phyloP scores from a whole-genome alignment of 2,329 filamentous ascomycete genomes.

The Scleromitrula shiraiana region DNA sequence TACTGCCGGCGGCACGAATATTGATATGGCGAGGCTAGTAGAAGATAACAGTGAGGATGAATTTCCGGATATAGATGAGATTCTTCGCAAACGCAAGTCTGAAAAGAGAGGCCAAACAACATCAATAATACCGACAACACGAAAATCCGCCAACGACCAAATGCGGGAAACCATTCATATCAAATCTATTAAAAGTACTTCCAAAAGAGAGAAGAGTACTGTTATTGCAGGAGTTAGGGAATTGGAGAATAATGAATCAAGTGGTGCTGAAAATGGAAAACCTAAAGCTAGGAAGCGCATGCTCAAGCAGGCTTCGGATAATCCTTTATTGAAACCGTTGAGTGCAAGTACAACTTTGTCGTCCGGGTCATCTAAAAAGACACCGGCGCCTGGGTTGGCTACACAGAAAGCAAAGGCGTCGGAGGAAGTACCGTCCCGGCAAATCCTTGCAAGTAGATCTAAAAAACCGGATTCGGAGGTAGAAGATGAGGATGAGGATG shows the following conservation, averaged over 20 bases:
- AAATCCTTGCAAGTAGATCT: background rate
- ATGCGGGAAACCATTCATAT: background rate
- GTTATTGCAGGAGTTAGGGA: background rate
- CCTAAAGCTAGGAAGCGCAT: conserved; percentile 20
- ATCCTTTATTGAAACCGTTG: conserved; percentile 21
- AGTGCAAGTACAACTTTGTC: background rate
- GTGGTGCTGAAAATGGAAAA: conserved; percentile 2
- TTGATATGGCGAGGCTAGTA: conserved; percentile 16
- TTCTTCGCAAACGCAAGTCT: conserved; percentile 5
- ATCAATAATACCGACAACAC: background rate
- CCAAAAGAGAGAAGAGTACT: background rate
- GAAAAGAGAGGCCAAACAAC: background rate
- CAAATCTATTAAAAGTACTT: background rate
- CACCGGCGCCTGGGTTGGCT: background rate
- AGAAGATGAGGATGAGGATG: background rate
- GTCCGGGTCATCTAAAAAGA: background rate
- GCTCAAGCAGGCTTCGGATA: conserved; percentile 18
- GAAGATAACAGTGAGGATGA: conserved; percentile 21
- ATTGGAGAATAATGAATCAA: conserved; percentile 1
- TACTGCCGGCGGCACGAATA: too few relatives aligned
- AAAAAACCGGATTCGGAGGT: background rate
- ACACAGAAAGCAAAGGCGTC: background rate
- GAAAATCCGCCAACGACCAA: background rate
- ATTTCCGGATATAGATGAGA: conserved; percentile 16
- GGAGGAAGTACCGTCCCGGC: background rate